Evolutionary conservation across 345 rosid genomes (phyloP), one percentile per base, ranked within the genome.

Genomic region (Arabis hirsuta): DNA sequence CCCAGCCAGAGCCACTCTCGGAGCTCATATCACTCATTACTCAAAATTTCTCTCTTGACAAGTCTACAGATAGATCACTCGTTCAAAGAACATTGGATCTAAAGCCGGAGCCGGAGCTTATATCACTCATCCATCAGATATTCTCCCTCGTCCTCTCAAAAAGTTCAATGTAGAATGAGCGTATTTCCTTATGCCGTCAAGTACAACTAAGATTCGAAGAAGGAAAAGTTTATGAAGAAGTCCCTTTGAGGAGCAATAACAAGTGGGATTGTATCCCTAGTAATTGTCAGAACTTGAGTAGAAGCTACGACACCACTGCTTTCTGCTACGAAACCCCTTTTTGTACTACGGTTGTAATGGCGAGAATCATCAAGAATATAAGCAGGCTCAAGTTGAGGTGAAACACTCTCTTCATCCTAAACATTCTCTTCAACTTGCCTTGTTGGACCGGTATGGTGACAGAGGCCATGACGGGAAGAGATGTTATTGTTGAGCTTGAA

Each of bases 371-470:
- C 27, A 56, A 16, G 27, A 34, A 16, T 56, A 9, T 56, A 6
- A 56, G 16, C 10, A 56, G n/a, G 26, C 62, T 56, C 27, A 14
- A 16, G n/a, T 36, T 56, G 27, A 56, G 62, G 10, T 19, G 27
- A 56, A 56, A 14, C 43, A 56, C 61, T 13, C 20, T 56, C 43
- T 56, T 19, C 44, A 56, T 34, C 62, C n/a, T 9, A 36, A 56
- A 10, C 62, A 56, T 56, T 56, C 62, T 57, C 62, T 57, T 41
- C 44, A 36, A 2, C 62, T 57, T 9, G 45, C 5, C 44, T 5
- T 16, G 1, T 5, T 57, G 9, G 27, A 12, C 0, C 6, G 1
- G 36, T 5, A 22, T 22, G 24, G 24, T 22, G 24, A 22, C 24
- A 22, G 24, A 22, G 24, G 0, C 24, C 24, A 8, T 32, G 36